These are phyloP conservation scores for Phalaenopsis hybrid DNA, from an alignment of 116 monocot genomes.

Conservation along the genomic window DNA sequence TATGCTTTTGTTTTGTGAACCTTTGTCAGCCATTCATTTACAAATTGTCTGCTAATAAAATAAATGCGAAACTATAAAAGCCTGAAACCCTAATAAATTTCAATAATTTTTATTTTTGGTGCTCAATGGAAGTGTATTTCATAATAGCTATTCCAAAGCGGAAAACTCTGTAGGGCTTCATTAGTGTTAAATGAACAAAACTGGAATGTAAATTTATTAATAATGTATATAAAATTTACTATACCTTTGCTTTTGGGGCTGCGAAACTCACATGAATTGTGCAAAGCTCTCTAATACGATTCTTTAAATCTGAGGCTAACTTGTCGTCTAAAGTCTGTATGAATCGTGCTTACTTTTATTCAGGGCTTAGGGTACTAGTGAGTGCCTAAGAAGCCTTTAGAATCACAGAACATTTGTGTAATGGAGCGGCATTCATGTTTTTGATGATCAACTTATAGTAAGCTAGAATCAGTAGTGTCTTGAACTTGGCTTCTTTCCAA, in stretches of 20 bases:
- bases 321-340: not conserved
- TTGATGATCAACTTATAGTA: no score
- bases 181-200: not conserved
- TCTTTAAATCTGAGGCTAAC: not conserved
- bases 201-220: not conserved
- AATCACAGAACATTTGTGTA: no score
- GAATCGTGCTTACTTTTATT: not conserved
- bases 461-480: no score
- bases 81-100: no score
- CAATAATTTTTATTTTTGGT: not conserved
- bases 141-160: not conserved
- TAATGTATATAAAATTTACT: not conserved
- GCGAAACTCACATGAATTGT: not conserved
- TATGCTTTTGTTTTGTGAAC: no score
- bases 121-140: not conserved
- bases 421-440: no score
- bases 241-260: not conserved
- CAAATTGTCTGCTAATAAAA: no score
- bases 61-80: no score
- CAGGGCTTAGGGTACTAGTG: no score
- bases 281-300: not conserved
- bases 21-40: no score
- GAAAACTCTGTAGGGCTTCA: not conserved
- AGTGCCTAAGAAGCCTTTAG: no score
- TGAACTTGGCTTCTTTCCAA: no score